Evolutionary conservation across 1,139 yeast species (phyloP), one percentile per base, ranked within the genome.

Genomic region (Yamadazyma jaroonii): DNA sequence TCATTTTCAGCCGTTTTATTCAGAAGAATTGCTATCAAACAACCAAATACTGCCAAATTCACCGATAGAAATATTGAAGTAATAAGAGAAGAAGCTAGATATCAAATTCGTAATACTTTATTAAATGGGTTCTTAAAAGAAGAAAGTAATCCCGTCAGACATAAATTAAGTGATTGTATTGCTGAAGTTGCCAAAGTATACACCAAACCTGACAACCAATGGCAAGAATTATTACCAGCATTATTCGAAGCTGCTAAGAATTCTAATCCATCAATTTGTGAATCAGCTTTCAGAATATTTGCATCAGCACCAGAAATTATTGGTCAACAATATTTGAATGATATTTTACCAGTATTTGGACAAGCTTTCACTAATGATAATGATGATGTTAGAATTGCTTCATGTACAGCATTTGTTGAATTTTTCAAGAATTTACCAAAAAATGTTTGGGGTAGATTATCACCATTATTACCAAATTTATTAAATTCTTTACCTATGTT

Each of bases 401-500:
- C 97, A 2, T 89, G 95, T 48, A 79, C 87, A 20, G 97, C 97
- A 0, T 92, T 89, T 67, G 92, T 90, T 32, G 85, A 95, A 4
- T 87, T 85, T 53, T 92, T 92, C 67, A 81, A 86, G 47, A 81
- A 80, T 38, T 67, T 88, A 39, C 95, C 95, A 34, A 86, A 84
- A 60, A 67, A 75, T 32, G 70, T 77, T 35, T 90, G 97, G 96
- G 76, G 80, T 25, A 64, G 74, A 21, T 75, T 92, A 50, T 79
- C 88, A 43, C 84, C 87, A 9, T 68, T 92, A 38, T 72, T 92
- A 43, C 98, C 97, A 34, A 79, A 81, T 50, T 67, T 92, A 52
- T 72, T 92, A 49, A 88, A 87, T 57, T 86, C 95, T 32, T 74
- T 92, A 49, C 96, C 97, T 35, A 82, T 90, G 49, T 78, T 92